Evolutionary conservation across 345 rosid species (phyloP).

Genomic region (Boechera retrofracta): DNA sequence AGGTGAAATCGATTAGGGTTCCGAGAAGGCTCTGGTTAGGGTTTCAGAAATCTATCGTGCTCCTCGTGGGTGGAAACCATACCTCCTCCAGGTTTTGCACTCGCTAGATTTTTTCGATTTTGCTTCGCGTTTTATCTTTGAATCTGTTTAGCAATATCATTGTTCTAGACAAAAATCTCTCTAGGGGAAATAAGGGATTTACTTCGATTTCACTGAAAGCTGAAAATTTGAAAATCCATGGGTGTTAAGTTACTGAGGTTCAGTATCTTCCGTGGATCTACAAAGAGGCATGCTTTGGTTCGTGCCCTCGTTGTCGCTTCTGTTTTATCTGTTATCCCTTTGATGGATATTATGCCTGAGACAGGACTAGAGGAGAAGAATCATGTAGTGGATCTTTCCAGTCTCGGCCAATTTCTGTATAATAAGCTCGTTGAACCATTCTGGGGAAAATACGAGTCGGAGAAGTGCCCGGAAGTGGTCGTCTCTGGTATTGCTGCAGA

Average conservation of each 20-base stretch:
- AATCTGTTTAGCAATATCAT: background rate
- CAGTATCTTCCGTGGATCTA: conserved; percentile 59
- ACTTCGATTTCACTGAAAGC: conserved; percentile 4
- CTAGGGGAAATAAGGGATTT: background rate
- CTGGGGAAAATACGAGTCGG: too few species aligned
- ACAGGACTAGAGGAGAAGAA: too few species aligned
- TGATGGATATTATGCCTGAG: too few species aligned
- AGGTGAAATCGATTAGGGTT: conserved; percentile 29
- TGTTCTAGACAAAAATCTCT: background rate
- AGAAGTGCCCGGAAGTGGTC: too few species aligned
- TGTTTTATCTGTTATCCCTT: too few species aligned
- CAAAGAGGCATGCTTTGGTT: conserved; percentile 57
- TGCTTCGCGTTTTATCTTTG: background rate
- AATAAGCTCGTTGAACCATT: too few species aligned
- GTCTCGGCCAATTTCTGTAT: too few species aligned
- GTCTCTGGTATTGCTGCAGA: too few species aligned
- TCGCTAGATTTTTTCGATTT: conserved; percentile 53
- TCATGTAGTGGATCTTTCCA: too few species aligned
- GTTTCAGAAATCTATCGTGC: conserved; percentile 64
- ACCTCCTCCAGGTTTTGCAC: conserved; percentile 97
- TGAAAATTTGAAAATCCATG: conserved; percentile 37
- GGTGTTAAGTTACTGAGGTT: conserved; percentile 51
- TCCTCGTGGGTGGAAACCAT: conserved; percentile 99
- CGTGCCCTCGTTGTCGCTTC: too few species aligned
- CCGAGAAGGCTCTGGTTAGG: conserved; percentile 72